These are phyloP conservation scores for Suillus sp. DNA, from an alignment of 768 basidiomycete genomes.

Conservation along the genomic window DNA sequence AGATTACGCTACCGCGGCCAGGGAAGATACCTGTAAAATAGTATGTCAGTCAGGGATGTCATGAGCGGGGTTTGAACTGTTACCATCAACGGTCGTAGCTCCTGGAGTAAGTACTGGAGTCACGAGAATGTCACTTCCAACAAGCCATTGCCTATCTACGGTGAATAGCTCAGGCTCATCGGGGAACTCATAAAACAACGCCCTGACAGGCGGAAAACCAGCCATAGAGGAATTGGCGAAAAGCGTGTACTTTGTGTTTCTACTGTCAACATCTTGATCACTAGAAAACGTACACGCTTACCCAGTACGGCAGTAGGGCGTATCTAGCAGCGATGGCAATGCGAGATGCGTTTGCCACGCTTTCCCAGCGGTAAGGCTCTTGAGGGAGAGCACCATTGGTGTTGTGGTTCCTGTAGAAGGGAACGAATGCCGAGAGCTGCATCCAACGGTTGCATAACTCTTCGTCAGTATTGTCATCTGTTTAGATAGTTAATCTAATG, in stretches of 20 bases:
- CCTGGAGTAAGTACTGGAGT: slow-evolving; percentile 76
- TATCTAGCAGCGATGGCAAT: slow-evolving; percentile 74
- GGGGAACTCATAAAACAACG: slow-evolving; percentile 80
- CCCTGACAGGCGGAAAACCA: slow-evolving; percentile 72
- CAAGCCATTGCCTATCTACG: slow-evolving; percentile 69
- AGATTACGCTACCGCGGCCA: slow-evolving; percentile 55
- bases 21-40: slow-evolving; percentile 58
- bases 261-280: neutral
- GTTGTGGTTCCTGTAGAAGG: slow-evolving; percentile 85
- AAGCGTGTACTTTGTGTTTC: slow-evolving; percentile 58
- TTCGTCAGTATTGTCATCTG: slow-evolving; percentile 66
- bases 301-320: slow-evolving; percentile 78
- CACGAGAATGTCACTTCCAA: slow-evolving; percentile 71
- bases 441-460: slow-evolving; percentile 86
- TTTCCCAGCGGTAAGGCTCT: slow-evolving; percentile 82
- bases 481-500: neutral
- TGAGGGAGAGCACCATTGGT: slow-evolving; percentile 65
- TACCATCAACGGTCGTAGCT: slow-evolving; percentile 66
- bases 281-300: slow-evolving; percentile 31
- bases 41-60: neutral
- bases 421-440: slow-evolving; percentile 80
- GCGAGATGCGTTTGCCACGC: slow-evolving; percentile 72
- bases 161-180: slow-evolving; percentile 63
- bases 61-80: slow-evolving; percentile 2
- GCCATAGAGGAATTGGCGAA: slow-evolving; percentile 66